Evolutionary conservation across 495 filamentous ascomycete species (phyloP), one percentile per base, ranked within the genome.

Genomic region (Penicillium turbatum): DNA sequence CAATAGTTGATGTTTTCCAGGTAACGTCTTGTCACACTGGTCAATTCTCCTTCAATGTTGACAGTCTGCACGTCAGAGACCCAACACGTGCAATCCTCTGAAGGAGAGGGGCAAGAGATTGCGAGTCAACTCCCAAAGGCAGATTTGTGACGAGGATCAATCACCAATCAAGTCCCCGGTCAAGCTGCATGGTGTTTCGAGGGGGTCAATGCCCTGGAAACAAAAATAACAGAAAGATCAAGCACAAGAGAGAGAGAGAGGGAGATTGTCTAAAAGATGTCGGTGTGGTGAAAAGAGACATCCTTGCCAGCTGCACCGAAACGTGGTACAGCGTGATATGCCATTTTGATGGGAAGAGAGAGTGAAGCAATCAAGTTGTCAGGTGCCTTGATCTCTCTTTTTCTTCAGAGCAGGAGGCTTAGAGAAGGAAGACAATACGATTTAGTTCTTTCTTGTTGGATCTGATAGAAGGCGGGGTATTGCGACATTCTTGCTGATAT

Each of bases 311-410:
- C 53, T 61, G 63, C 60, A 65, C 54, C 51, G 62, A 66, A 64
- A 66, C 63, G 63, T 66, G 63, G 57, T 61, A 66, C 63, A 61
- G 49, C 47, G 48, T 65, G 62, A 65, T 62, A 62, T 62, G 60
- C 45, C 34, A 54, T 15, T 12, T 11, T n/a, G n/a, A n/a, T n/a
- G n/a, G n/a, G n/a, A 12, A 24, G 12, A 44, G 29, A n/a, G 2
- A 41, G 10, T 11, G 6, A 19, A 12, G 26, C 24, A 24, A 21
- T 17, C 16, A 21, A 12, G n/a, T 12, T 46, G 41, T 45, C 27
- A 45, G 27, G 42, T 43, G 41, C n/a, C 2, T 15, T 0, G 5
- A 12, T 42, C 15, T 17, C 9, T 43, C 6, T 21, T 24, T 12
- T 13, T 17, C 6, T 0, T 11, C 7, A 15, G 0, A 16, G 12